Conservation (phyloP, 2,329 filamentous ascomycete species). For the Fusarium sp. region DNA sequence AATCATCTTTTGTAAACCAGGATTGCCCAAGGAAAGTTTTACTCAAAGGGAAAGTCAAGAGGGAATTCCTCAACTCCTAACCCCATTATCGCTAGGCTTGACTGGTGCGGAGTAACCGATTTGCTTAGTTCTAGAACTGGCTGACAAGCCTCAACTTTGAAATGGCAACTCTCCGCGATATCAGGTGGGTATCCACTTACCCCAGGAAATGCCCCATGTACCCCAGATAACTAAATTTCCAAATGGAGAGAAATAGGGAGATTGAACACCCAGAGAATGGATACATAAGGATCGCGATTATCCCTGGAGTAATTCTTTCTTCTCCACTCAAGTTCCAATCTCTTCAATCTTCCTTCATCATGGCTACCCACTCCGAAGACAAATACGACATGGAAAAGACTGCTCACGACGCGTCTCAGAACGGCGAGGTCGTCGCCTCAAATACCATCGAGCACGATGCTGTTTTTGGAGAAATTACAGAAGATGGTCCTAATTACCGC, state of each 20-base stretch:
- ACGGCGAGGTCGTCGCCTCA: background rate
- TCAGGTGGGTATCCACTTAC: background rate
- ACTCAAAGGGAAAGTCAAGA: background rate
- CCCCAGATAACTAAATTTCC: background rate
- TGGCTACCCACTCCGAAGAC: background rate
- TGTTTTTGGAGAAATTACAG: slow-evolving; percentile 46
- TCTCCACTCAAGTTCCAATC: background rate
- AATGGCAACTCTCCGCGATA: background rate
- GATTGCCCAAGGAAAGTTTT: background rate
- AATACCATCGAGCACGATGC: background rate
- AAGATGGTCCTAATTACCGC: slow-evolving; percentile 46
- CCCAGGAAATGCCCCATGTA: background rate
- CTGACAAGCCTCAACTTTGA: background rate
- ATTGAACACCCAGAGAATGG: background rate
- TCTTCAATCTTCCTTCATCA: background rate
- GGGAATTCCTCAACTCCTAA: background rate
- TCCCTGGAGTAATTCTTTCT: background rate
- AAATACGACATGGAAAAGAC: background rate
- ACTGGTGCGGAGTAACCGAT: rapidly evolving
- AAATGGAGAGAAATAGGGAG: background rate
- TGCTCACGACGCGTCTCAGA: background rate
- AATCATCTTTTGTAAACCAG: background rate
- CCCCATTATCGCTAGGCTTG: background rate
- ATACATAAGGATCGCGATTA: background rate
- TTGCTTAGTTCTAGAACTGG: background rate